Percentiles rank a stretch among this genome's conserved stretches.
Conservation (phyloP, 345 rosid genomes). For the Hevea brasiliensis region DNA sequence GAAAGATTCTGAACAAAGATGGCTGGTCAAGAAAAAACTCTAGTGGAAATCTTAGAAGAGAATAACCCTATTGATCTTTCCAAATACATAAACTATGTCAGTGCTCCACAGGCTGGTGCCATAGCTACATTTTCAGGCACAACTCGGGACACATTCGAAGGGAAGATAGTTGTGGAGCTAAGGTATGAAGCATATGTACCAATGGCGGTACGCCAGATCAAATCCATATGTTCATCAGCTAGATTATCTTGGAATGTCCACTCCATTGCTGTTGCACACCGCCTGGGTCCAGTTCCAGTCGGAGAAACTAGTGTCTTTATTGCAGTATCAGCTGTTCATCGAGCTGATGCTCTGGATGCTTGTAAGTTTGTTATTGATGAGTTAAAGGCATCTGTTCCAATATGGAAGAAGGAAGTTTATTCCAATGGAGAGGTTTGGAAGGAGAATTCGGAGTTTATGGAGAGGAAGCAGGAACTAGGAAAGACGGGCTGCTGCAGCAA, state of each 20-base stretch:
- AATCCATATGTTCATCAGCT: conserved; percentile 57
- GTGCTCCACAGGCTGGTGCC: conserved; percentile 38
- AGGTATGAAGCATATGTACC: conserved; percentile 86
- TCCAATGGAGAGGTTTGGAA: conserved; percentile 91
- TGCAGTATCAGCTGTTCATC: conserved; percentile 81
- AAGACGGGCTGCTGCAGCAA: conserved; percentile 33
- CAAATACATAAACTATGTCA: conserved; percentile 25
- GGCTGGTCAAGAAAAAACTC: conserved; percentile 21
- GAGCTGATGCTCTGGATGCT: conserved; percentile 79
- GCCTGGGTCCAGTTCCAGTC: conserved; percentile 79
- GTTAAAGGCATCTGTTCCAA: conserved; percentile 82
- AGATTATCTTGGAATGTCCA: conserved; percentile 72
- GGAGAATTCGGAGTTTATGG: conserved; percentile 80
- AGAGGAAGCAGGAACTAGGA: conserved; percentile 54
- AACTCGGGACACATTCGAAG: conserved; percentile 51
- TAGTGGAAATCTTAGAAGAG: conserved; percentile 30
- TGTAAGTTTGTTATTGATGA: conserved; percentile 82
- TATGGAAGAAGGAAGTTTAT: conserved; percentile 96
- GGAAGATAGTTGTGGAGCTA: conserved; percentile 74
- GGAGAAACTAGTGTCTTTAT: conserved; percentile 86
- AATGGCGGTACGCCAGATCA: conserved; percentile 70
- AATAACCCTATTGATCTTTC: conserved; percentile 27
- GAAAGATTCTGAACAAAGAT: conserved; percentile 4
- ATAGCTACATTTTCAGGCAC: conserved; percentile 39
- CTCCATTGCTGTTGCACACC: conserved; percentile 72